Conservation (phyloP, 2,329 filamentous ascomycete species). For the Aspergillus costaricaensis region DNA sequence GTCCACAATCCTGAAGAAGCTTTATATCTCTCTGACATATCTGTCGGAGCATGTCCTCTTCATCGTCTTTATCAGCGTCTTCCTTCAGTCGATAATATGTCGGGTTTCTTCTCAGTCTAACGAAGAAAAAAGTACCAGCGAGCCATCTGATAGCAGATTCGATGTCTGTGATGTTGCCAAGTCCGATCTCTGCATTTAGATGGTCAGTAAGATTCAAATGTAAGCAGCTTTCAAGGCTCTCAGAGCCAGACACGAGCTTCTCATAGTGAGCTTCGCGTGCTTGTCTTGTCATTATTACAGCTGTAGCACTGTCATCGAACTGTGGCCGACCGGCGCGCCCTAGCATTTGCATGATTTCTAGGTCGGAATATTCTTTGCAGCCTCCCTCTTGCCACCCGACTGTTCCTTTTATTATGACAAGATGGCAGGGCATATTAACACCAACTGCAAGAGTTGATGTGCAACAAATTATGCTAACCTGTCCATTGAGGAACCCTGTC, state of each 20-base stretch:
- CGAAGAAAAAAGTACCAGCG: slow-evolving; percentile 73
- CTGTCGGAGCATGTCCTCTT: slow-evolving; percentile 66
- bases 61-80: slow-evolving; percentile 49
- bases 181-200: slow-evolving; percentile 77
- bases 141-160: slow-evolving; percentile 73
- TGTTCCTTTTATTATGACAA: slow-evolving; percentile 82
- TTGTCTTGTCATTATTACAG: slow-evolving; percentile 76
- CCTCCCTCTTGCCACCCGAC: slow-evolving; percentile 62
- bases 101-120: slow-evolving; percentile 72
- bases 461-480: slow-evolving; percentile 81
- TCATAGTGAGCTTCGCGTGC: slow-evolving; percentile 68
- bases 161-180: slow-evolving; percentile 69
- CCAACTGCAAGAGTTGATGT: slow-evolving; percentile 84
- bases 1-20: slow-evolving; percentile 60
- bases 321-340: slow-evolving; percentile 81
- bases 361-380: slow-evolving; percentile 72
- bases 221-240: slow-evolving; percentile 74
- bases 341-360: slow-evolving; percentile 90
- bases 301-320: slow-evolving; percentile 74
- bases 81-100: slow-evolving; percentile 67
- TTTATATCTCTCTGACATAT: slow-evolving; percentile 71
- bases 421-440: slow-evolving; percentile 79
- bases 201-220: slow-evolving; percentile 81
- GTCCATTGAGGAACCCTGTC: slow-evolving; percentile 65
- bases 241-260: slow-evolving; percentile 70